phyloP scores from a whole-genome alignment of 805 yeast species.

The Candida bentonensis region DNA sequence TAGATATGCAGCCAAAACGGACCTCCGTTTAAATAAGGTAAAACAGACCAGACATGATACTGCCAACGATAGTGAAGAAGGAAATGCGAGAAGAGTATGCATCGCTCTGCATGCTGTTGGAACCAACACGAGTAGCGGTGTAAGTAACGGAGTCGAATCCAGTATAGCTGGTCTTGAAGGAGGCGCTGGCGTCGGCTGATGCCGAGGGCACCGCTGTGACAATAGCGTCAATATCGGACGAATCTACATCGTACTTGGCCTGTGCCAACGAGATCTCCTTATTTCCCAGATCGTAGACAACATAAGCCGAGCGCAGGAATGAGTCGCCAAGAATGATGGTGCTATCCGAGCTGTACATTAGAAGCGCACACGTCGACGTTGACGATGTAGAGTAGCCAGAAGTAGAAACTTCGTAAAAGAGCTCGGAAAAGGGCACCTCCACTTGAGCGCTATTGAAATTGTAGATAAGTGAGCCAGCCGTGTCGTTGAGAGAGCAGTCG shows the following conservation, averaged over 20 bases:
- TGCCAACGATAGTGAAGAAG: background rate
- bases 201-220: background rate
- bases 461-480: background rate
- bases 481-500: background rate
- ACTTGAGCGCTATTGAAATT: background rate
- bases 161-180: background rate
- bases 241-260: conserved; percentile 21
- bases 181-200: background rate
- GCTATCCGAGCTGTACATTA: background rate
- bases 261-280: conserved; percentile 44
- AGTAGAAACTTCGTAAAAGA: background rate
- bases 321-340: conserved; percentile 35
- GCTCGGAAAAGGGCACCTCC: background rate
- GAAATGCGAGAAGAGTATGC: background rate
- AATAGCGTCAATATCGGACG: background rate
- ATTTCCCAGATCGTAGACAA: conserved; percentile 50
- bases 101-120: background rate
- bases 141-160: background rate
- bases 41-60: background rate
- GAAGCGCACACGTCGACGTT: background rate
- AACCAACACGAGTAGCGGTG: background rate
- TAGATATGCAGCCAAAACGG: too few species aligned
- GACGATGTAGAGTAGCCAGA: background rate
- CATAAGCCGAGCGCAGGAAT: conserved; percentile 44
- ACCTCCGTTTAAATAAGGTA: background rate